A percentile compares a stretch with the other conserved stretches of the same genome.
Evolutionary conservation across 805 yeast genomes (phyloP).

Genomic region (Yamadazyma sp.): DNA sequence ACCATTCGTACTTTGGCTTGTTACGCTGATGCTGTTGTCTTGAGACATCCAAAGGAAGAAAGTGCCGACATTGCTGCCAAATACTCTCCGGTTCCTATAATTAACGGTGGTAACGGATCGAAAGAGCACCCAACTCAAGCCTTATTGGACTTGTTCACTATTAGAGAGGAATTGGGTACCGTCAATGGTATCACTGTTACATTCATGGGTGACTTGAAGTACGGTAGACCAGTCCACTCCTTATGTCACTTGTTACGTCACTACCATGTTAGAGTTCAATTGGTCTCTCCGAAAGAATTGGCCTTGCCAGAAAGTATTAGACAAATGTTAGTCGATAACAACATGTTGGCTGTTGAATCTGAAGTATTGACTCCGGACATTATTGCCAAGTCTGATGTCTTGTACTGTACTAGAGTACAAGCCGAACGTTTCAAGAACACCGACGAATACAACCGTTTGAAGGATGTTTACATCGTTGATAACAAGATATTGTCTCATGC

Average conservation of each 20-base stretch:
- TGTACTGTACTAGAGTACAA: conserved; percentile 97
- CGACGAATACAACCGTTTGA: conserved; percentile 80
- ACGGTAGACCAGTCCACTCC: conserved; percentile 98
- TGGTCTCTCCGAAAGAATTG: conserved; percentile 88
- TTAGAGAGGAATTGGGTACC: conserved; percentile 98
- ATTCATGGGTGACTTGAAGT: conserved; percentile 97
- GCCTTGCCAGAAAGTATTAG: conserved; percentile 75
- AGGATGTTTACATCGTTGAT: conserved; percentile 90
- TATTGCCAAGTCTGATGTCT: conserved; percentile 86
- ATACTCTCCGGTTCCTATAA: conserved; percentile 93
- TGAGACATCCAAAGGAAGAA: conserved; percentile 93
- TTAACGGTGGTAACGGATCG: conserved; percentile 97
- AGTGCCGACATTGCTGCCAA: conserved; percentile 94
- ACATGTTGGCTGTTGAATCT: conserved; percentile 72
- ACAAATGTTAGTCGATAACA: conserved; percentile 61
- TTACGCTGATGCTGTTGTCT: conserved; percentile 93
- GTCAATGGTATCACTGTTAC: conserved; percentile 97
- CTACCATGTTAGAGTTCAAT: conserved; percentile 89
- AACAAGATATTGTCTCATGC: conserved; percentile 88
- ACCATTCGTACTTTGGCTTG: conserved; percentile 93
- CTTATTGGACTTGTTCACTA: conserved; percentile 93
- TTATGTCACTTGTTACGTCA: conserved; percentile 85
- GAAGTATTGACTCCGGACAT: conserved; percentile 79
- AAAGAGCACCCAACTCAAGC: conserved; percentile 99
- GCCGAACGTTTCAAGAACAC: conserved; percentile 86